These are phyloP conservation scores for Thinopyrum elongatum DNA, from an alignment of 176 grass and related monocot genomes.

Conservation along the genomic window DNA sequence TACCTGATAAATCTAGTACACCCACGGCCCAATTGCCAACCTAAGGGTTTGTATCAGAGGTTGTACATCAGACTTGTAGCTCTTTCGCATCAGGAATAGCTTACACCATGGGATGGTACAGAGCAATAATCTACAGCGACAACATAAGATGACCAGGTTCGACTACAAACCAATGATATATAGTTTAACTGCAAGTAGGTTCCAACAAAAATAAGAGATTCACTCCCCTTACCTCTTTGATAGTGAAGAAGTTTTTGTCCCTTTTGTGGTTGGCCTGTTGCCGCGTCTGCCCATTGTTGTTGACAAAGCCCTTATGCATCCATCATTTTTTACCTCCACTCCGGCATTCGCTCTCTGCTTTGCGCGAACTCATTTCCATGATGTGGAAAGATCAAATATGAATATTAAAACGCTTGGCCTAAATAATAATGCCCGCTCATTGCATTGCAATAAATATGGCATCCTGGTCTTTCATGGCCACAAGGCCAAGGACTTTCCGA, in stretches of 20 bases:
- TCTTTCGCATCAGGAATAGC: conserved; percentile 89
- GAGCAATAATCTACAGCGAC: conserved; percentile 58
- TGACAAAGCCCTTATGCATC: too few species aligned
- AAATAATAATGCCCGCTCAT: too few species aligned
- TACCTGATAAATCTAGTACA: conserved; percentile 89
- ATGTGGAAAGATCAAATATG: conserved; percentile 74
- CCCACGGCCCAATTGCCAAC: conserved; percentile 65
- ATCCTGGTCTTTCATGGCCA: too few species aligned
- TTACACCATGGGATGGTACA: conserved; percentile 87
- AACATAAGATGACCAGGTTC: not conserved
- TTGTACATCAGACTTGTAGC: conserved; percentile 80
- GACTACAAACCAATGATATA: not conserved
- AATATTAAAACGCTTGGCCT: conserved; percentile 64
- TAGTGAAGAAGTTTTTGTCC: too few species aligned
- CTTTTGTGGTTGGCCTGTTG: too few species aligned
- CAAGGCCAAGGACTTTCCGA: too few species aligned
- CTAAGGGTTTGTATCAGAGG: conserved; percentile 51
- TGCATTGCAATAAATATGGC: too few species aligned
- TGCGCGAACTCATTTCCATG: conserved; percentile 74
- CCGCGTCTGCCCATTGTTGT: too few species aligned
- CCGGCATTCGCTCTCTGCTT: conserved; percentile 42
- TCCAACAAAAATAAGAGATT: not conserved
- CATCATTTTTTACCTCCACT: conserved; percentile 48
- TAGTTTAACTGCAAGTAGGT: not conserved
- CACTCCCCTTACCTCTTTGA: conserved; percentile 93